phyloP scores from a whole-genome alignment of 306 rosid genomes.

The Prunus kanzakura region DNA sequence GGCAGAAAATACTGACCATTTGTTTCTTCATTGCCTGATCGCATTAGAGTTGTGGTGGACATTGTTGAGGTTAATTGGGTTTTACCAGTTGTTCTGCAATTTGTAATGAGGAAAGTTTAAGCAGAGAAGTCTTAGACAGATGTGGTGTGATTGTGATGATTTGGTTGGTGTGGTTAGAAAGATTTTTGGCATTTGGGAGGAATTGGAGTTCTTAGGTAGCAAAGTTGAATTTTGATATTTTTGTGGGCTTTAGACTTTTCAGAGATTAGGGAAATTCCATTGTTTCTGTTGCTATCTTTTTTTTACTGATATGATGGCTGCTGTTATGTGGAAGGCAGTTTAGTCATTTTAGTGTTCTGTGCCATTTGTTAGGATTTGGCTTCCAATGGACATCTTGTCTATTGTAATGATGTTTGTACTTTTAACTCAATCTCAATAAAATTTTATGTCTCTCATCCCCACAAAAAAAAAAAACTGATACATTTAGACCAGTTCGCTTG shows the following conservation, averaged over 20 bases:
- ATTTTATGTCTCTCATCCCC: too few species aligned
- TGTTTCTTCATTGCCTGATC: neutral
- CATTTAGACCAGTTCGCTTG: neutral
- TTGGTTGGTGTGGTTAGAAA: neutral
- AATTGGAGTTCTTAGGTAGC: neutral
- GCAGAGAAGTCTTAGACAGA: neutral
- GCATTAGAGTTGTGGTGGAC: conserved; percentile 1
- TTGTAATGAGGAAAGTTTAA: neutral
- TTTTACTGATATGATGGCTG: neutral
- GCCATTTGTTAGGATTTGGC: neutral
- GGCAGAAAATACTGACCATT: neutral
- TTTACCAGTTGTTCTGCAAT: neutral
- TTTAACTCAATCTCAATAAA: neutral
- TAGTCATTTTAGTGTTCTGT: neutral
- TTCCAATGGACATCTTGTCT: neutral
- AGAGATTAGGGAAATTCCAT: neutral
- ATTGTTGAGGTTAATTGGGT: neutral
- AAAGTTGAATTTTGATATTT: neutral
- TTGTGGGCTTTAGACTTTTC: neutral
- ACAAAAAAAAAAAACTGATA: too few species aligned
- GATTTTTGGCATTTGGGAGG: neutral
- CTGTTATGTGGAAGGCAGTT: neutral
- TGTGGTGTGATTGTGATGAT: neutral
- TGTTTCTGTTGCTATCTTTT: neutral
- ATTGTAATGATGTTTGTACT: neutral